Evolutionary conservation across 2,329 filamentous ascomycete species (phyloP), one percentile per base, ranked within the genome.

Genomic region (Xylariaceae sp.): DNA sequence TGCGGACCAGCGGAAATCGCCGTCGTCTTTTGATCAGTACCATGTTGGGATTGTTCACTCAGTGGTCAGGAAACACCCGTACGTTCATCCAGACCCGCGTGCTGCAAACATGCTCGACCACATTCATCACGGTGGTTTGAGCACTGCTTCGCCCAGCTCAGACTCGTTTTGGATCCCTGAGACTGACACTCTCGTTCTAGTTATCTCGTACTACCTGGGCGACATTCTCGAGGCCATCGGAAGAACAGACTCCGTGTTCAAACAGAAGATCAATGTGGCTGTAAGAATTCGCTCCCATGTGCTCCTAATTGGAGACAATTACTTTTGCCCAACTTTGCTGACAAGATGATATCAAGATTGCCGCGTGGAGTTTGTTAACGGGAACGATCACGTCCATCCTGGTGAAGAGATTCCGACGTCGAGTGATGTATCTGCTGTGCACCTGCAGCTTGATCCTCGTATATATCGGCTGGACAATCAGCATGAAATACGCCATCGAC

Each of bases 391-490:
- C 76, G 17, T 77, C 79, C 6, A 66, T 80, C 2, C 66, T 76
- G 4, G 73, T 79, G 7, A 73, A 74, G 23, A 66, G 66, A 9
- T 76, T 75, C 65, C 70, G 68, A 50, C 68, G 74, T 37, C 69
- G 74, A 13, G 62, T 62, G 1, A 75, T 76, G 71, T 77, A 73
- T 60, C 61, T 76, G 15, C 62, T 74, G 4, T 80, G 75, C 55
- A 75, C 79, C 0, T 69, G 65, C 18, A 72, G 70, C 39, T 74
- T 83, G 72, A 66, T 80, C 2, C 60, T 73, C 50, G 75, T 79
- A 3, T 83, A 80, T 66, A 76, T 80, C 58, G 73, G 71, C 56
- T 82, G 79, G 78, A 83, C 80, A 0, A 74, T 83, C 50, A 74
- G 75, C 34, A 77, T 78, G 69, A 70, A 79, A 52, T 67, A 71